phyloP scores from a whole-genome alignment of 78 protist species.

The Pigoraptor vietnamica region DNA sequence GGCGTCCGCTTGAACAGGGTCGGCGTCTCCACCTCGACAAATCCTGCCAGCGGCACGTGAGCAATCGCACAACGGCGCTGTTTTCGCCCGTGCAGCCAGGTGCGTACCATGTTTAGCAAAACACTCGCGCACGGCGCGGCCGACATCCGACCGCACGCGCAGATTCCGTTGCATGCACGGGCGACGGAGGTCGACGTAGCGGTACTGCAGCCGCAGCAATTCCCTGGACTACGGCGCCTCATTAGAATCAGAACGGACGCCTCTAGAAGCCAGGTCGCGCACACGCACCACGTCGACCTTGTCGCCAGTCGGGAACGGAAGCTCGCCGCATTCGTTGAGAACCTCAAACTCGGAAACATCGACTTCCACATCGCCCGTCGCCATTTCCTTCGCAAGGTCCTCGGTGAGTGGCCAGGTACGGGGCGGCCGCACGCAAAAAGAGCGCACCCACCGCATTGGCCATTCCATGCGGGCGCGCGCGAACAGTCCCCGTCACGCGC shows the following conservation, averaged over 20 bases:
- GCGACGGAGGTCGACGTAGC: constrained; percentile 70
- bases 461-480: background rate
- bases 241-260: background rate
- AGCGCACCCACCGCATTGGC: background rate
- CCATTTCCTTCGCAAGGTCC: background rate
- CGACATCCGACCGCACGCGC: constrained; percentile 20
- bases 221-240: background rate
- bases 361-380: constrained; percentile 7
- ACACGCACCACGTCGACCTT: background rate
- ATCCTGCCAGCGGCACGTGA: constrained; percentile 8
- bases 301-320: background rate
- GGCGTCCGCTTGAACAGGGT: constrained; percentile 75
- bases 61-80: background rate
- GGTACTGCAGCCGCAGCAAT: constrained; percentile 23
- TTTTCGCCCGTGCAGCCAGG: background rate
- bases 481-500: background rate
- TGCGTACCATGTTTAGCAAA: background rate
- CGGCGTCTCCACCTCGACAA: constrained; percentile 83
- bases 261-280: too few relatives aligned
- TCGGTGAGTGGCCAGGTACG: too few relatives aligned
- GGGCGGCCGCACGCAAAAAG: too few relatives aligned
- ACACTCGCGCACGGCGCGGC: background rate
- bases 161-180: constrained; percentile 45
- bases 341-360: background rate
- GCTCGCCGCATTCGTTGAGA: background rate